phyloP scores from a whole-genome alignment of 2,329 filamentous ascomycete species.

The Malbranchea zuffiana region DNA sequence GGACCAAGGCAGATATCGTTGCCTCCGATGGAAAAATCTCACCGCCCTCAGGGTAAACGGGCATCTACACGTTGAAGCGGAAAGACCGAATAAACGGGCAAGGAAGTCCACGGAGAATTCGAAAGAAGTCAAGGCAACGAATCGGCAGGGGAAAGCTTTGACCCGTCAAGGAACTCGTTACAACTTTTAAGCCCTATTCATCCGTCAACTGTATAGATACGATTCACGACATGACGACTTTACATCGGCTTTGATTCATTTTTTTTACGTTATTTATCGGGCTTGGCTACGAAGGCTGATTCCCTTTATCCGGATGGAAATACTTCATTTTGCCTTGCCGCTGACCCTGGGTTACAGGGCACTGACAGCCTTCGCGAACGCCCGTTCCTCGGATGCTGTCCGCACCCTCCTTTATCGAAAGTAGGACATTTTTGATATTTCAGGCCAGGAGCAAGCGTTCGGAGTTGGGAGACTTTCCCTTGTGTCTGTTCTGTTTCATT shows the following conservation, averaged over 20 bases:
- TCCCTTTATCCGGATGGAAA: too few relatives aligned
- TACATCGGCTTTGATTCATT: slow-evolving; percentile 3
- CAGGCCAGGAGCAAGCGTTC: too few relatives aligned
- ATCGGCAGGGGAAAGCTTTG: slow-evolving; percentile 40
- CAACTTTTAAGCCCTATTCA: slow-evolving; percentile 26
- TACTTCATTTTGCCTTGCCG: too few relatives aligned
- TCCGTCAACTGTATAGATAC: background rate
- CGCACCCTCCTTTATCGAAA: too few relatives aligned
- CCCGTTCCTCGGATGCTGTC: too few relatives aligned
- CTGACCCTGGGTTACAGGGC: too few relatives aligned
- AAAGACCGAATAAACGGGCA: slow-evolving; percentile 40
- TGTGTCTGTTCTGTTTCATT: too few relatives aligned
- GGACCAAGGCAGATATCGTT: slow-evolving; percentile 40
- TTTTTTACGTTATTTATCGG: too few relatives aligned
- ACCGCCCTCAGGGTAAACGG: slow-evolving; percentile 49
- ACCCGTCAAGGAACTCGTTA: slow-evolving; percentile 43
- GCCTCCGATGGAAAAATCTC: slow-evolving; percentile 55
- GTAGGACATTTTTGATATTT: too few relatives aligned
- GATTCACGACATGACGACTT: slow-evolving; percentile 6
- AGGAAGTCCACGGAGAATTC: slow-evolving; percentile 35
- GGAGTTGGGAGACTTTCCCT: too few relatives aligned
- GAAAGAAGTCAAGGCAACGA: slow-evolving; percentile 32
- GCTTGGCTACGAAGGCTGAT: too few relatives aligned
- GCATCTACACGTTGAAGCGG: slow-evolving; percentile 50
- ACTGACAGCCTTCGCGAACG: too few relatives aligned